Conservation (phyloP, 2,329 filamentous ascomycete species). For the Claviceps pazoutovae region DNA sequence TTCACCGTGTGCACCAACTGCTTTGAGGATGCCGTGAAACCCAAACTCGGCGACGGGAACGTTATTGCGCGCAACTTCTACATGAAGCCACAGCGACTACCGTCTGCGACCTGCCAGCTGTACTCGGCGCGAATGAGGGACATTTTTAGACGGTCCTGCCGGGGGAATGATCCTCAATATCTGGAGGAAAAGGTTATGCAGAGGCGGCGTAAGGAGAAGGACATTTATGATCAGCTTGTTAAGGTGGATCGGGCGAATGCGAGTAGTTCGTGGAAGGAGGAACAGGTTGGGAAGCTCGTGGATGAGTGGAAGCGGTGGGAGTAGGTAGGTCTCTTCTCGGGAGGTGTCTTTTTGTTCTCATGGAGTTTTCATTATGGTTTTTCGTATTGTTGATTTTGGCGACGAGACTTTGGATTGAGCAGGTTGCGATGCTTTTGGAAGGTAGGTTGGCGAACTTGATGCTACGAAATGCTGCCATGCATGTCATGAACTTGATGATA, state of each 20-base stretch:
- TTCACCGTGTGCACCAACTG: constrained; percentile 82
- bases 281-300: constrained; percentile 33
- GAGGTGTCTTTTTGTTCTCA: neutral
- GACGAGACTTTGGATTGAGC: no score
- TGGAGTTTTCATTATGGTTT: neutral
- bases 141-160: constrained; percentile 54
- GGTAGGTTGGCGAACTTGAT: neutral
- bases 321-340: constrained; percentile 18
- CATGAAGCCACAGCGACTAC: constrained; percentile 40
- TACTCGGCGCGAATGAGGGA: constrained; percentile 69
- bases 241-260: constrained; percentile 24
- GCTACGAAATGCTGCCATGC: neutral
- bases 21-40: constrained; percentile 66
- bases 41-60: constrained; percentile 38
- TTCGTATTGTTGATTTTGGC: neutral
- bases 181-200: constrained; percentile 44
- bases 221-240: constrained; percentile 41
- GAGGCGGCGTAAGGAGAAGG: constrained; percentile 43
- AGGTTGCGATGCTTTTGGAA: no score
- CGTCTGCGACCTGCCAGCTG: constrained; percentile 55
- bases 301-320: constrained; percentile 46
- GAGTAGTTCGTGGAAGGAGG: constrained; percentile 24
- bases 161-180: constrained; percentile 51
- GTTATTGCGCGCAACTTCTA: constrained; percentile 53
- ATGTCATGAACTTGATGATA: no score